Base-by-base conservation (phyloP, 1,139 yeast species). In the Suhomyces taliae region DNA sequence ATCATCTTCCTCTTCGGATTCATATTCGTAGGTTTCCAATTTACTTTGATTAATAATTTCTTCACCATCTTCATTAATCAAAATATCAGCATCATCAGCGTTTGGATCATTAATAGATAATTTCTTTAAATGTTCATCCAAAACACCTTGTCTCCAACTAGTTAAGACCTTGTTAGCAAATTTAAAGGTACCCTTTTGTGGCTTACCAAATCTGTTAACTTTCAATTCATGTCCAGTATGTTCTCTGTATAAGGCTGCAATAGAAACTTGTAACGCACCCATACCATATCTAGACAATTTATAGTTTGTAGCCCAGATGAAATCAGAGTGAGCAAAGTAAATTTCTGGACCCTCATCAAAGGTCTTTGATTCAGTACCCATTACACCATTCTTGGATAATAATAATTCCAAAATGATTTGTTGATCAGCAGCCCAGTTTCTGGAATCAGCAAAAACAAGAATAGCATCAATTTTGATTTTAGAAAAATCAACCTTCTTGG, bases 391-490 rank as follows among this genome's bases (percentile, higher is more conserved):
- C 59, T 85, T 79, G 48, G 90, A 83, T 66, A 87, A 73, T 44
- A 87, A 74, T 56, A 88, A 72, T 61, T 87, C 96, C 61, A 88
- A 73, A 53, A 87, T 87, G 62, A 88, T 87, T 65, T 88, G 96
- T 67, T 87, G 93, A 65, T 88, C 95, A 34, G 89, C 90, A 42
- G 93, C 95, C 95, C 95, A 87, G 63, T 87, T 88, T 68, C 95
- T 77, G 8, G 90, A 83, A 66, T 87, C 93, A 9, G 93, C 93
- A 72, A 86, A 86, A 36, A 86, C 91, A 58, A 86, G 67, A 52
- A 87, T 84, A 19, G 89, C 91, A 53, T 85, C 89, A 53, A 87
- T 83, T 33, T 72, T 61, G 36, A 76, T 67, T 61, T 85, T 81
- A 41, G 82, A 72, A 59, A 87, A 87, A 64, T 87, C 95, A 32